Evolutionary conservation across 1,284 basidiomycete genomes (phyloP).

Genomic region (Melampsora medusae): DNA sequence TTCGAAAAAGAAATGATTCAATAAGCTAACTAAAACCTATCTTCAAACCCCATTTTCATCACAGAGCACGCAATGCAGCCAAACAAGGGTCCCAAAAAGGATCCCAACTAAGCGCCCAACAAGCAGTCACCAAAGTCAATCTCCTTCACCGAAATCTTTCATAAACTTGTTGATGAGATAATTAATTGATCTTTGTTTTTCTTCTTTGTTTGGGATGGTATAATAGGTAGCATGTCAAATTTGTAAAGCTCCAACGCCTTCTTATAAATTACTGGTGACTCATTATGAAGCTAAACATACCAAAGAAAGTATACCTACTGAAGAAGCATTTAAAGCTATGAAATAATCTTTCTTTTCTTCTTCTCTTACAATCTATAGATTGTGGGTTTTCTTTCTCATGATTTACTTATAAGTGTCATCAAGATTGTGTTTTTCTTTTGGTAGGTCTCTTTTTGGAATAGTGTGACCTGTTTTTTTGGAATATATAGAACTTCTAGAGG

Average conservation of each 20-base stretch:
- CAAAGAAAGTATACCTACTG: constrained; percentile 14
- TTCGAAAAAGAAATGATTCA: too few relatives aligned
- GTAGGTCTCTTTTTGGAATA: too few relatives aligned
- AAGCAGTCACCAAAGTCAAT: constrained; percentile 34
- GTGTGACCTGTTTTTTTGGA: too few relatives aligned
- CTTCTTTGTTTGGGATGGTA: too few relatives aligned
- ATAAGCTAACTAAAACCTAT: too few relatives aligned
- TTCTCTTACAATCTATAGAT: neutral
- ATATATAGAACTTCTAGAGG: too few relatives aligned
- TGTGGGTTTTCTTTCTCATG: too few relatives aligned
- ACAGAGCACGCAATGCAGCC: constrained; percentile 22
- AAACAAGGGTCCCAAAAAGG: constrained; percentile 29
- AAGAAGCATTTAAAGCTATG: constrained; percentile 12
- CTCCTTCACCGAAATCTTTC: neutral
- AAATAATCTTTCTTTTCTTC: constrained; percentile 9
- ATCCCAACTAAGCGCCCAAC: constrained; percentile 19
- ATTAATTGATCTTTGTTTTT: too few relatives aligned
- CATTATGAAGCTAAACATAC: constrained; percentile 39
- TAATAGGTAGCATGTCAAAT: constrained; percentile 24
- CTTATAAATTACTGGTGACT: constrained; percentile 23
- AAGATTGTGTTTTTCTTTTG: too few relatives aligned
- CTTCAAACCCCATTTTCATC: neutral
- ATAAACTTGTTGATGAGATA: neutral
- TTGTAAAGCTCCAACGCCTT: constrained; percentile 33
- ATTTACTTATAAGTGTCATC: too few relatives aligned